Percentiles rank a stretch among this genome's conserved stretches.
phyloP scores from a whole-genome alignment of 2,329 filamentous ascomycete species.

The Arthrobotrys conoides region DNA sequence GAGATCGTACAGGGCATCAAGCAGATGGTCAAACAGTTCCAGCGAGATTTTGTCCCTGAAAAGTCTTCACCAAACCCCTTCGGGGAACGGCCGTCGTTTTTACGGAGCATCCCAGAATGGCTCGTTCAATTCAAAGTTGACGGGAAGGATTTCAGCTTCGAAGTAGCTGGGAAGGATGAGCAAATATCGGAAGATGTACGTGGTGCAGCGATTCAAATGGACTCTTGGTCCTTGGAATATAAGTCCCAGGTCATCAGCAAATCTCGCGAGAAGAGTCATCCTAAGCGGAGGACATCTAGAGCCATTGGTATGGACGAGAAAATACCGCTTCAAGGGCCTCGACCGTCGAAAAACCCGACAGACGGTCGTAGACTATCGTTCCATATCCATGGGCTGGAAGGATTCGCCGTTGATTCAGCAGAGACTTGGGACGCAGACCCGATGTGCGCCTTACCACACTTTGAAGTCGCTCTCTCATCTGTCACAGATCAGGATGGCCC shows the following conservation, averaged over 20 bases:
- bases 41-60: slow-evolving; percentile 77
- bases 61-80: slow-evolving; percentile 70
- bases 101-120: slow-evolving; percentile 86
- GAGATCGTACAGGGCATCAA: slow-evolving; percentile 94
- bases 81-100: slow-evolving; percentile 74
- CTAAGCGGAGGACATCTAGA: slow-evolving; percentile 76
- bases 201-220: slow-evolving; percentile 86
- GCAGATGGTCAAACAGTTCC: slow-evolving; percentile 88
- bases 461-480: slow-evolving; percentile 88
- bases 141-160: slow-evolving; percentile 88
- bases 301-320: slow-evolving; percentile 66
- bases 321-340: slow-evolving; percentile 68
- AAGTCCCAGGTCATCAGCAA: slow-evolving; percentile 82
- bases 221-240: slow-evolving; percentile 91
- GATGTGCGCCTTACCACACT: slow-evolving; percentile 86
- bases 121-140: slow-evolving; percentile 86
- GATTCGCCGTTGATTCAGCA: slow-evolving; percentile 87
- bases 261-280: slow-evolving; percentile 71
- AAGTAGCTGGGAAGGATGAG: slow-evolving; percentile 89
- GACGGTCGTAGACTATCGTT: slow-evolving; percentile 87
- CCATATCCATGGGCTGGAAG: slow-evolving; percentile 86
- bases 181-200: slow-evolving; percentile 85
- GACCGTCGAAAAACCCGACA: slow-evolving; percentile 68
- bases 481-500: slow-evolving; percentile 88
- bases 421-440: slow-evolving; percentile 88